Evolutionary conservation across 2,329 filamentous ascomycete genomes (phyloP), one percentile per base, ranked within the genome.

Genomic region (Thelonectria discophora): DNA sequence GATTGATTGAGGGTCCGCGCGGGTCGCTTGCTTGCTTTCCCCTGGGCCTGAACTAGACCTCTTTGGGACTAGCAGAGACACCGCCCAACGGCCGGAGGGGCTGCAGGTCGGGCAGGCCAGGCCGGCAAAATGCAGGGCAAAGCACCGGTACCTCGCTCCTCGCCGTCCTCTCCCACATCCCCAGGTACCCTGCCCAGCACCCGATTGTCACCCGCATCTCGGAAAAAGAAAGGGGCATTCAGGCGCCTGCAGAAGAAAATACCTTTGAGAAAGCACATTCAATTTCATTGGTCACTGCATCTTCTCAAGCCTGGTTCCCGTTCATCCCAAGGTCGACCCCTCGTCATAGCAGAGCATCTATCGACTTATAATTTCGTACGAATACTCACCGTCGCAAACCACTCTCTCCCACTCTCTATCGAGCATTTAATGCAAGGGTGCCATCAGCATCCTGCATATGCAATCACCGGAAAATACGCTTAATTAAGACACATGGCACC

Each of bases 1-100:
- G 56, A 65, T 54, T 50, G 62, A 61, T 52, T 57, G 56, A 53
- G 59, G 62, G 58, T 62, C 56, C 59, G 57, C 46, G 52, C 58
- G 37, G 34, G 58, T 47, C 49, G 53, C 52, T 55, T 61, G 39
- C 24, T 54, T 37, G 18, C 37, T 34, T 32, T n/a, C 46, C 54
- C 54, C 54, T 45, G 59, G 42, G 34, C 43, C 54, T 58, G 55
- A 27, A 32, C 59, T 30, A 53, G 37, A 21, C 54, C 17, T 13
- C 15, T 49, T 49, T 10, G 4, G 37, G 59, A 15, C 48, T 62
- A 50, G 59, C 39, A 13, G 10, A 42, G 34, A 53, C 55, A 50
- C 27, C 54, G 58, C 56, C 34, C 53, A 63, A 48, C 43, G 39
- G 52, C 59, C 54, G 53, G 53, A 32, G 46, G 37, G 34, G 15